Percentiles rank a stretch among this genome's conserved stretches.
Conservation (phyloP, 2,329 filamentous ascomycete genomes). For the Blastomyces percursus region DNA sequence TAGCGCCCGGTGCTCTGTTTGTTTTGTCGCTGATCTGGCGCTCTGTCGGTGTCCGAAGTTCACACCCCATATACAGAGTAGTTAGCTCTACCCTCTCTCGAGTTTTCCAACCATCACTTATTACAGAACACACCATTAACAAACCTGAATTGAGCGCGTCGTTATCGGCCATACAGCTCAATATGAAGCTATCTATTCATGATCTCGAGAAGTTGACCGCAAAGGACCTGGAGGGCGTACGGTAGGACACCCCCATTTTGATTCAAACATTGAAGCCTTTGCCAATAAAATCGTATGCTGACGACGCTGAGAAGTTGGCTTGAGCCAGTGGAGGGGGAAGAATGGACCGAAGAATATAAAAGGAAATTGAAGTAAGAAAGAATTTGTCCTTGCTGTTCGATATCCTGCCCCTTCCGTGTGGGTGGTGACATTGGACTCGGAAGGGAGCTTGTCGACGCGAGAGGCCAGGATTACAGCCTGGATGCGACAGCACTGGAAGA, state of each 20-base stretch:
- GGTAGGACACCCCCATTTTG: not conserved
- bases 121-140: not conserved
- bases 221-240: not conserved
- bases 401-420: not conserved
- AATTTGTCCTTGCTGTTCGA: not conserved
- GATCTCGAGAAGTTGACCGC: not conserved
- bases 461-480: not conserved
- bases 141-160: not conserved
- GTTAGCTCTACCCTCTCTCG: too few relatives aligned
- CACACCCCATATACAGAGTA: not conserved
- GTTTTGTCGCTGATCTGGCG: not conserved
- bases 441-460: constrained; percentile 3
- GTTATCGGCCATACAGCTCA: not conserved
- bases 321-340: not conserved
- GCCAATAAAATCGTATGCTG: not conserved
- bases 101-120: not conserved
- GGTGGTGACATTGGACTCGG: not conserved
- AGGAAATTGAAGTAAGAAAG: constrained; percentile 6
- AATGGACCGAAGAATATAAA: constrained; percentile 3
- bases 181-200: not conserved
- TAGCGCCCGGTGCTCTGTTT: not conserved
- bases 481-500: not conserved
- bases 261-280: not conserved
- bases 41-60: too few relatives aligned
- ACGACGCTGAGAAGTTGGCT: not conserved